Evolutionary conservation across 306 rosid genomes (phyloP).

Genomic region (Vicia villosa): DNA sequence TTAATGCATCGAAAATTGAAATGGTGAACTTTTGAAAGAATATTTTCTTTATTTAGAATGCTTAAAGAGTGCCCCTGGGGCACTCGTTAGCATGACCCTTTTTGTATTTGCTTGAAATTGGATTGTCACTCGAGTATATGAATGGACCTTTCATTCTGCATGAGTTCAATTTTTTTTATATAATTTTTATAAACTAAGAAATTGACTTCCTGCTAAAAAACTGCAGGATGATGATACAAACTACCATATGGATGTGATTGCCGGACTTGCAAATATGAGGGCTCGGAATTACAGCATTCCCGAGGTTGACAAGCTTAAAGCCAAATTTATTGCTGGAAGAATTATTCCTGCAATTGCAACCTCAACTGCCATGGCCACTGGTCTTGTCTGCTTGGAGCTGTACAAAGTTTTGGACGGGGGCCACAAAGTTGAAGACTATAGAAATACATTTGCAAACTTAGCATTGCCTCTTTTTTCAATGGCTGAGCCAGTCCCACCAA

Average conservation of each 20-base stretch:
- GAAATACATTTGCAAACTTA: conserved; percentile 89
- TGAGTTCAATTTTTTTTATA: background rate
- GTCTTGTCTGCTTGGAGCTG: conserved; percentile 92
- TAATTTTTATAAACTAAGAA: background rate
- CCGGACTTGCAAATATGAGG: conserved; percentile 99
- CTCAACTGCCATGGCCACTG: conserved; percentile 94
- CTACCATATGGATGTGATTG: conserved; percentile 91
- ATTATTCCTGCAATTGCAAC: conserved; percentile 98
- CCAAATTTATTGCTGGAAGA: conserved; percentile 94
- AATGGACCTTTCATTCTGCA: background rate
- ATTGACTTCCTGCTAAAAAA: conserved; percentile 14
- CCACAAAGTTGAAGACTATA: conserved; percentile 82
- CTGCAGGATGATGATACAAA: conserved; percentile 97
- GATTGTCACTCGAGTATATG: background rate
- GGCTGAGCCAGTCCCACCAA: conserved; percentile 96
- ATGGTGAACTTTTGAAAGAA: too few relatives aligned
- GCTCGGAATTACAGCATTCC: conserved; percentile 93
- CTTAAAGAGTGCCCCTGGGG: too few relatives aligned
- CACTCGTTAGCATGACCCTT: too few relatives aligned
- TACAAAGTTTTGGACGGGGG: conserved; percentile 81
- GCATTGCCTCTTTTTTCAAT: conserved; percentile 88
- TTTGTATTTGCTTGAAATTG: conserved; percentile 19
- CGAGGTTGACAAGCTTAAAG: conserved; percentile 94
- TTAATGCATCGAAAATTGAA: too few relatives aligned
- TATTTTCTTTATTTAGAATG: too few relatives aligned